A percentile compares a stretch with the other conserved stretches of the same genome.
Conservation (phyloP, 140 eudicot species). For the Anethum foeniculum region DNA sequence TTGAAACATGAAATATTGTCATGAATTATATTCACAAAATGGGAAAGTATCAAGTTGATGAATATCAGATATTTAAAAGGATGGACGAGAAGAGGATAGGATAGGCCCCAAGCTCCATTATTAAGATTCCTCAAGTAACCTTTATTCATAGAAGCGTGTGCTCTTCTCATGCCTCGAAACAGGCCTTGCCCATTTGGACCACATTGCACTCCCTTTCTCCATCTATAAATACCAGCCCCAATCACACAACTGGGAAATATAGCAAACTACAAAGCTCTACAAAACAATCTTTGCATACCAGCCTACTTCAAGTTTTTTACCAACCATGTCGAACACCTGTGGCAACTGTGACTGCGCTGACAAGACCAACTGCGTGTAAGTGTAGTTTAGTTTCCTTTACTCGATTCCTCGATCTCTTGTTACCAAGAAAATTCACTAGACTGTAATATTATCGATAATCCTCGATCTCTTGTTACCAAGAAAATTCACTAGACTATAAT, state of each 20-base stretch:
- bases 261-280: neutral
- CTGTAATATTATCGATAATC: no score
- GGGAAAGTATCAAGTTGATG: neutral
- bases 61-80: neutral
- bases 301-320: neutral
- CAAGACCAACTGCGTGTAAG: slow-evolving; percentile 55
- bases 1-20: no score
- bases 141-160: slow-evolving; percentile 11
- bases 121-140: neutral
- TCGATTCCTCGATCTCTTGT: neutral
- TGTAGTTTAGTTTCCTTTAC: neutral
- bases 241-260: neutral
- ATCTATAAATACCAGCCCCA: slow-evolving; percentile 3
- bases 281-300: neutral
- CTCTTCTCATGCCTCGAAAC: neutral
- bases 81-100: slow-evolving; percentile 4
- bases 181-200: neutral
- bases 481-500: no score
- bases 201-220: neutral
- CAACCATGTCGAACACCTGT: slow-evolving; percentile 37
- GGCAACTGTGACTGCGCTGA: slow-evolving; percentile 64
- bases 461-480: neutral
- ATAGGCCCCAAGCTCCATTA: slow-evolving; percentile 10
- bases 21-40: neutral
- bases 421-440: neutral